Percentiles rank a stretch among this genome's conserved stretches.
Conservation (phyloP, 768 basidiomycete species). For the Amanita rimosa region DNA sequence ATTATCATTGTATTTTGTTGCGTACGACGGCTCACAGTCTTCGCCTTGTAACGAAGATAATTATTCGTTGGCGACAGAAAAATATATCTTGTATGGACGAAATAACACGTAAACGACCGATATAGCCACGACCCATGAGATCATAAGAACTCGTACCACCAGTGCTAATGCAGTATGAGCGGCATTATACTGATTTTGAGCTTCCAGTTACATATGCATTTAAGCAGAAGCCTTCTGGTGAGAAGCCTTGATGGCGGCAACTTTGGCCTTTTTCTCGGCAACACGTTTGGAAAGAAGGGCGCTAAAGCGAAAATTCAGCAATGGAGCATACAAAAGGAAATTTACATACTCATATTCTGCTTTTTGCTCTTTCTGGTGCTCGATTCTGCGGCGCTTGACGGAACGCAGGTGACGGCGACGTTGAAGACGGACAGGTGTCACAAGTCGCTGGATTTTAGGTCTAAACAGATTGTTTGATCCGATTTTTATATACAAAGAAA, state of each 20-base stretch:
- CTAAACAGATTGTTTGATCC: constrained; percentile 23
- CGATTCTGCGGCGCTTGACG: constrained; percentile 79
- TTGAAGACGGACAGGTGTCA: constrained; percentile 92
- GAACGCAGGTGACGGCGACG: constrained; percentile 88
- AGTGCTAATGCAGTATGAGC: not conserved
- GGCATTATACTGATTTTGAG: not conserved
- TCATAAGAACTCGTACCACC: not conserved
- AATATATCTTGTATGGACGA: not conserved
- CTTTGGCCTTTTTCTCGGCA: constrained; percentile 89
- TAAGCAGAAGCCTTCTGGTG: constrained; percentile 30
- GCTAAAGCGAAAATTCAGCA: constrained; percentile 19
- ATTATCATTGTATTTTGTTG: too few species aligned
- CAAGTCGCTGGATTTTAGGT: constrained; percentile 95
- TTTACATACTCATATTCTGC: constrained; percentile 74
- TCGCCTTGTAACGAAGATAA: not conserved
- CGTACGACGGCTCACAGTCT: not conserved
- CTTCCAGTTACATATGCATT: not conserved
- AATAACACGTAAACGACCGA: not conserved
- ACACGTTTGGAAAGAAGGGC: constrained; percentile 78
- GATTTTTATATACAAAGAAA: not conserved
- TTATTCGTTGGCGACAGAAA: not conserved
- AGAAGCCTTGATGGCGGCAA: constrained; percentile 77
- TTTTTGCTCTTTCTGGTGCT: constrained; percentile 93
- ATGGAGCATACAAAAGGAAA: not conserved
- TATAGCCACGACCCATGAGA: not conserved